A percentile compares a stretch with the other conserved stretches of the same genome.
phyloP scores from a whole-genome alignment of 2,329 filamentous ascomycete species.

The Fusarium duplospermum region DNA sequence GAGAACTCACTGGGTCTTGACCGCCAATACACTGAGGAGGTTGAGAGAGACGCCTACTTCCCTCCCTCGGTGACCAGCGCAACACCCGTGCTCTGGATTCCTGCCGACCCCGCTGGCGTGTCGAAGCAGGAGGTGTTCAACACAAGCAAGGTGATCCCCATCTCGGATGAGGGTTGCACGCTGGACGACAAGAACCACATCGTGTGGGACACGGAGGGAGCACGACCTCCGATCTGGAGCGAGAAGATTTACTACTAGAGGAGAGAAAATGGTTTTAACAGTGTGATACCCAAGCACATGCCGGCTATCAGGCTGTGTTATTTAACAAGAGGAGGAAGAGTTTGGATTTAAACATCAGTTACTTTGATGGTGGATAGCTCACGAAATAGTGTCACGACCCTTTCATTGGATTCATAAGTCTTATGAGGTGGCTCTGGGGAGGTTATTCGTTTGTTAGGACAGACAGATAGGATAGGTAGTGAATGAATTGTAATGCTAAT shows the following conservation, averaged over 20 bases:
- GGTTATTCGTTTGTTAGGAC: background rate
- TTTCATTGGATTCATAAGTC: background rate
- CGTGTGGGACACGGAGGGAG: constrained; percentile 55
- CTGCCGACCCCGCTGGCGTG: constrained; percentile 75
- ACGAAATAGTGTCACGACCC: background rate
- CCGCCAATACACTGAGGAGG: constrained; percentile 70
- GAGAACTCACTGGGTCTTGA: constrained; percentile 59
- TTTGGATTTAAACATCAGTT: constrained; percentile 1
- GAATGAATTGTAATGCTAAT: constrained; percentile 34
- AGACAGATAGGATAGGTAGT: constrained; percentile 9
- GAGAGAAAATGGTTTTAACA: constrained; percentile 17
- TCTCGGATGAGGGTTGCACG: constrained; percentile 77
- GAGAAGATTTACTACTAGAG: constrained; percentile 59
- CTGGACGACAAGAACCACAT: constrained; percentile 72
- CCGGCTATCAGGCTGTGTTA: constrained; percentile 38
- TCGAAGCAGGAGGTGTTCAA: constrained; percentile 77
- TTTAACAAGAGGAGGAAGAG: constrained; percentile 8
- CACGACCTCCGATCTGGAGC: constrained; percentile 57
- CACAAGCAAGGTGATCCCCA: constrained; percentile 73
- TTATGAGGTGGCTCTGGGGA: background rate
- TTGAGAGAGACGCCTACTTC: constrained; percentile 76
- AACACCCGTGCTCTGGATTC: constrained; percentile 79
- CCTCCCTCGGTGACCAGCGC: constrained; percentile 74
- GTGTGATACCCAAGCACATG: constrained; percentile 43
- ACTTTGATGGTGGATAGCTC: constrained; percentile 1